Evolutionary conservation across 352 stramenopile species (phyloP).

Genomic region (Hyaloperonospora arabidopsidis): DNA sequence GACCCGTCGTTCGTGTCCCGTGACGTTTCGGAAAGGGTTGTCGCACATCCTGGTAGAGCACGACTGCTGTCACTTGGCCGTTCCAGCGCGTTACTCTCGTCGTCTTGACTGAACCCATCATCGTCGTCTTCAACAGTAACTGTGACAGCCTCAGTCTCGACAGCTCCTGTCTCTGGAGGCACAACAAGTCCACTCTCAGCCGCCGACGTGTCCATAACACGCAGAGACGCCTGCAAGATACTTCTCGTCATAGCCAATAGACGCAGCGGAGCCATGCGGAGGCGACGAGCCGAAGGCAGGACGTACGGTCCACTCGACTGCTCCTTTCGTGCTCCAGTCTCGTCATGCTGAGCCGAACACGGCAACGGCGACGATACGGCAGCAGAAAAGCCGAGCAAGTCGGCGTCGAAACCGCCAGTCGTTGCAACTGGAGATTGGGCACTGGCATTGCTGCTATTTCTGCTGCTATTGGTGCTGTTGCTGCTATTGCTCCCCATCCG

Average conservation of each 20-base stretch:
- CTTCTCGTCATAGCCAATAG: conserved; percentile 5
- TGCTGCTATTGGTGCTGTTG: not conserved
- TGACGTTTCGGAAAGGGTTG: conserved; percentile 15
- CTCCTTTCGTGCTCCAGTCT: conserved; percentile 15
- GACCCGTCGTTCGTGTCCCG: conserved; percentile 35
- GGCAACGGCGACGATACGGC: conserved; percentile 19
- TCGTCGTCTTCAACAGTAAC: conserved; percentile 16
- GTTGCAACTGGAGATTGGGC: conserved; percentile 4
- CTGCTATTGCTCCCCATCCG: conserved; percentile 3
- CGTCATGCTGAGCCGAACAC: conserved; percentile 8
- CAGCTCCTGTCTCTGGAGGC: not conserved
- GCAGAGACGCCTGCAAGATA: conserved; percentile 25
- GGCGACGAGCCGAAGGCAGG: conserved; percentile 7
- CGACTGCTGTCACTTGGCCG: conserved; percentile 4
- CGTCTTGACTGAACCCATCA: conserved; percentile 3
- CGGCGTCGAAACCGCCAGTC: conserved; percentile 15
- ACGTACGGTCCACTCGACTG: conserved; percentile 11
- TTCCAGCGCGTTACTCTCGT: not conserved
- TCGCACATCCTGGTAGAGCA: conserved; percentile 8
- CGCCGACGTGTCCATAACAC: conserved; percentile 18
- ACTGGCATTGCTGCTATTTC: not conserved
- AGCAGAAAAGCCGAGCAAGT: conserved; percentile 20
- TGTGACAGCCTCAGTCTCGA: not conserved
- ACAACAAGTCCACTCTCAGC: conserved; percentile 9
- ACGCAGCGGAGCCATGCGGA: conserved; percentile 11